These are phyloP conservation scores for Daedaleopsis sinensis DNA, from an alignment of 768 basidiomycete genomes.

Conservation along the genomic window DNA sequence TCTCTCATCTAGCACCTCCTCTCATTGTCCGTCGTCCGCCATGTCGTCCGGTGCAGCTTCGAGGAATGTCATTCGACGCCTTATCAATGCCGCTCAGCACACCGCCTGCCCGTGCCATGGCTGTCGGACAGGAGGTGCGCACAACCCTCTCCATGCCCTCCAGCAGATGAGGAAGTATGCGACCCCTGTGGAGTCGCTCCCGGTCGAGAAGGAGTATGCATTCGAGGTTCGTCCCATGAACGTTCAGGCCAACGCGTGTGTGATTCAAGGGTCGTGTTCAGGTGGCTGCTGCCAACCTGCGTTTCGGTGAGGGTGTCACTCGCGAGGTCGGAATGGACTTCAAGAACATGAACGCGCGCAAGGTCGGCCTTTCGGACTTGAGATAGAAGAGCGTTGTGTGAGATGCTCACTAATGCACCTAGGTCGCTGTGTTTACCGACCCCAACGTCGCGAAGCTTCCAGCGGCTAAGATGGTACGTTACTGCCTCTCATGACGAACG, in stretches of 20 bases:
- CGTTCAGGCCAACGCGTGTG: background rate
- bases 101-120: conserved; percentile 82
- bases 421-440: conserved; percentile 96
- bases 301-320: conserved; percentile 91
- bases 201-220: conserved; percentile 83
- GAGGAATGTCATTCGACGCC: conserved; percentile 65
- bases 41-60: conserved; percentile 43
- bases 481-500: background rate
- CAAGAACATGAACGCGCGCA: conserved; percentile 89
- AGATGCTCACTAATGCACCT: background rate
- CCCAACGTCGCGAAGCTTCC: conserved; percentile 77
- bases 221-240: conserved; percentile 62
- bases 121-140: conserved; percentile 47
- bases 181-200: conserved; percentile 62
- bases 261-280: conserved; percentile 29
- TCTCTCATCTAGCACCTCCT: conserved; percentile 9
- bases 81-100: conserved; percentile 77
- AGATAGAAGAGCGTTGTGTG: background rate
- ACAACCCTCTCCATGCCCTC: conserved; percentile 47
- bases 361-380: conserved; percentile 53
- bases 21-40: conserved; percentile 12
- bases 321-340: conserved; percentile 92
- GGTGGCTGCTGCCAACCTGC: conserved; percentile 86
- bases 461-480: conserved; percentile 75
- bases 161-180: conserved; percentile 74